Evolutionary conservation across 176 grass and related monocot species (phyloP), one percentile per base, ranked within the genome.

Genomic region (Phoenix roebelenii): DNA sequence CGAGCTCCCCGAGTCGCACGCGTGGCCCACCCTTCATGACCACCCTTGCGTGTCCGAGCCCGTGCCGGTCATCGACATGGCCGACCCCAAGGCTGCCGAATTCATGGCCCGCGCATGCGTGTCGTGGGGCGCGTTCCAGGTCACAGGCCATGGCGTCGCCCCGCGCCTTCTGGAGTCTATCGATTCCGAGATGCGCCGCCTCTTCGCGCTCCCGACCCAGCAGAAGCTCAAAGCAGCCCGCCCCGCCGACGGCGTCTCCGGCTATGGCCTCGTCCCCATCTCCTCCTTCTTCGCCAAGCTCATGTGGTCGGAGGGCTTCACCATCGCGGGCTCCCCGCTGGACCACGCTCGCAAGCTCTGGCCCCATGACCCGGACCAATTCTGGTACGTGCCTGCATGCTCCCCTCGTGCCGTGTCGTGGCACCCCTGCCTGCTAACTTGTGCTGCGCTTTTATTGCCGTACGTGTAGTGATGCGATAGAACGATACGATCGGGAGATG

Each of bases 71-170:
- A 72, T 99, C 64, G 73, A 99, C 79, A 55, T 99, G 48, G 19
- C 26, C 2, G 80, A 56, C 25, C 14, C 64, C 0, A 68, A 7
- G 17, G 14, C 67, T 4, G 50, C 51, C 5, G 64, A 16, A 23
- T n/a, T 54, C n/a, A 50, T 81, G 26, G 72, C 66, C 16, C 68
- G 57, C 3, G 94, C 94, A 10, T 89, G 88, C 51, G 73, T 88
- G 62, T 32, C 78, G 20, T 99, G 94, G 94, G 88, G 94, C 19
- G 85, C 85, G 39, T 99, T 99, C 79, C 84, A 89, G 52, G 66
- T 93, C 24, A 50, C 55, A 2, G 88, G 85, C 7, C 88, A 93
- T 28, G 79, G 76, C 55, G 68, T 99, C 22, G 3, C 66, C 18
- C 29, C 12, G 0, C 25, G 26, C 7, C 82, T 99, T 22, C 68